Conservation (phyloP, 768 basidiomycete species). For the Hypholoma fasciculare region DNA sequence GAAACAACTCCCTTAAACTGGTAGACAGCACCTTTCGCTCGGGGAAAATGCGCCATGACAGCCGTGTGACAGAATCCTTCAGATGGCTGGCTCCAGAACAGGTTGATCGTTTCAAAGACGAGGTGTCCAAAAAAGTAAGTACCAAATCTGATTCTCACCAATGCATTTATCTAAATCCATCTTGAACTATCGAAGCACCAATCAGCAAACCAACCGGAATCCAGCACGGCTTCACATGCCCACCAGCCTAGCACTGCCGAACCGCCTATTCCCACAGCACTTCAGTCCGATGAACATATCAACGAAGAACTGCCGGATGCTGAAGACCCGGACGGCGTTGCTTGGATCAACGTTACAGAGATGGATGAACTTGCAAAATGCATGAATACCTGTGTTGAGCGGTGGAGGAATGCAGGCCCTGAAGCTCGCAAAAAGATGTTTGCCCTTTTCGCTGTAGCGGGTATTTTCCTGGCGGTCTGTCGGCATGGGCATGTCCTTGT, state of each 20-base stretch:
- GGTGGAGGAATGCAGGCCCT: conserved; percentile 16
- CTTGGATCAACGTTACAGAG: conserved; percentile 19
- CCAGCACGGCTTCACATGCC: no score
- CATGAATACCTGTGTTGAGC: no score
- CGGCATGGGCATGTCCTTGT: conserved; percentile 26
- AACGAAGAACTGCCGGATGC: no score
- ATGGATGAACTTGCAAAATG: conserved; percentile 10
- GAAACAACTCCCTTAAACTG: conserved; percentile 29
- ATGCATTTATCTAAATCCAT: no score
- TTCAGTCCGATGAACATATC: no score
- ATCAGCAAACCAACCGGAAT: no score
- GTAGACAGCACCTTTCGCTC: conserved; percentile 5
- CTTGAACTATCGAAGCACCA: no score
- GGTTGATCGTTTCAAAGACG: conserved; percentile 15
- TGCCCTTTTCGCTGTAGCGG: conserved; percentile 20
- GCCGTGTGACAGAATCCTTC: background rate
- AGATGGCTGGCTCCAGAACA: conserved; percentile 3
- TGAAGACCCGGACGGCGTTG: conserved; percentile 8
- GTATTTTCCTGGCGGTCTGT: conserved; percentile 26
- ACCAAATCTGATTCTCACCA: no score
- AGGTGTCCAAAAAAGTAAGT: no score
- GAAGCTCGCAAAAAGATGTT: conserved; percentile 23
- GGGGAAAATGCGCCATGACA: background rate
- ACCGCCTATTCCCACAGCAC: no score
- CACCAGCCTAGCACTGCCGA: no score